Evolutionary conservation across 2,329 filamentous ascomycete species (phyloP), one percentile per base, ranked within the genome.

Genomic region (Chaetomiaceae sp.): DNA sequence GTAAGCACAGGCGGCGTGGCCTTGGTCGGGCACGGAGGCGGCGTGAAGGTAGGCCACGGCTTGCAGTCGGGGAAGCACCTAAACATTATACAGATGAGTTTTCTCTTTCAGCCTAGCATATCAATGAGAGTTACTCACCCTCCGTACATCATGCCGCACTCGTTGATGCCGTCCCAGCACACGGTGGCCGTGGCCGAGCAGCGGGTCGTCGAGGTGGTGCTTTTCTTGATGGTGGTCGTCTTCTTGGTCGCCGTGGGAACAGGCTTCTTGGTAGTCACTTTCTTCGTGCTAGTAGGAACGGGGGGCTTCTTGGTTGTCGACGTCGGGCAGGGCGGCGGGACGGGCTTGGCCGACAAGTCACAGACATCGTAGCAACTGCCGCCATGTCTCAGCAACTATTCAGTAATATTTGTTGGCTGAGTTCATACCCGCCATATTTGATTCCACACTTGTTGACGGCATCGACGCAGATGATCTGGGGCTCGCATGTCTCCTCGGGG

Each of bases 121-220:
- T 7, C n/a, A n/a, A 5, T 14, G 27, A 9, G n/a, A 25, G n/a
- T 12, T 6, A 40, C 57, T 15, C 53, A 59, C 59, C 56, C 60
- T 40, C 60, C 60, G 20, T 61, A 62, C 53, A 48, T 56, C 55
- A 47, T 51, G 19, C 59, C 59, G 43, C 59, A 59, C 33, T 58
- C 56, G 39, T 62, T 59, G 53, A 59, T 53, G 37, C 47, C 47
- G 33, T 61, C 56, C 47, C 47, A 54, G 47, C 59, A 61, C 25
- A 60, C 43, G 1, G 56, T 47, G 29, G 39, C 52, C 23, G 37
- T 43, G 23, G 43, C 43, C 22, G 38, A 39, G 45, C 55, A 57
- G 19, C 9, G 34, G 47, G 31, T 14, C 7, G 27, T 31, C 9
- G 33, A 8, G 11, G 50, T 36, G 38, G 27, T 33, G 8, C 29